Percentiles rank a stretch among this genome's conserved stretches.
Conservation (phyloP, 805 yeast species). For the Pichia nakasei region DNA sequence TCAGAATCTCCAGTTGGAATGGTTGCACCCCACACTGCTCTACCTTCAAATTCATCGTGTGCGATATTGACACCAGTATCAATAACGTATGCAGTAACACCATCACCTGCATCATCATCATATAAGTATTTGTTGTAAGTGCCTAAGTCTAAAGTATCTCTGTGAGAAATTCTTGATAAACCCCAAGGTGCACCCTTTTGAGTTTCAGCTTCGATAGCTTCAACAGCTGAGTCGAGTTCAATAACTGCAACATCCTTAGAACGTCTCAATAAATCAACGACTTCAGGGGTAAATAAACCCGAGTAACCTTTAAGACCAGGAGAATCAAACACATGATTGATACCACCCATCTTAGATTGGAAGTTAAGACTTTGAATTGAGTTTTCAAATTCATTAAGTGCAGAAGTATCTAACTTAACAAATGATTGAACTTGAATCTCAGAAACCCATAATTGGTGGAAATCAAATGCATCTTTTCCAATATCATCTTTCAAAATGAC, state of each 20-base stretch:
- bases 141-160: conserved; percentile 58
- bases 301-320: conserved; percentile 69
- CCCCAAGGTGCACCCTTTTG: conserved; percentile 95
- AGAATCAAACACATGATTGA: conserved; percentile 53
- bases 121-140: conserved; percentile 66
- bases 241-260: conserved; percentile 50
- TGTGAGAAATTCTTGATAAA: conserved; percentile 80
- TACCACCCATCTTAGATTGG: conserved; percentile 35
- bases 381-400: conserved; percentile 25
- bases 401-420: conserved; percentile 17
- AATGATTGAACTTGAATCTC: conserved; percentile 39
- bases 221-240: conserved; percentile 68
- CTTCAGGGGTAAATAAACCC: conserved; percentile 71
- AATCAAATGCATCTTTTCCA: conserved; percentile 40
- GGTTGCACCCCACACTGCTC: conserved; percentile 83
- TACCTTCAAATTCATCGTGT: conserved; percentile 73
- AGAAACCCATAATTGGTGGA: conserved; percentile 63
- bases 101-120: conserved; percentile 68
- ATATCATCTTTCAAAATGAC: conserved; percentile 70
- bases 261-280: conserved; percentile 57
- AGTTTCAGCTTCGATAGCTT: conserved; percentile 50
- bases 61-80: conserved; percentile 80
- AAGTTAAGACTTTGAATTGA: conserved; percentile 17
- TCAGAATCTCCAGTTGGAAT: conserved; percentile 65
- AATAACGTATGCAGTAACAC: conserved; percentile 78